phyloP scores from a whole-genome alignment of 2,329 filamentous ascomycete genomes.

The Alternaria arborescens region DNA sequence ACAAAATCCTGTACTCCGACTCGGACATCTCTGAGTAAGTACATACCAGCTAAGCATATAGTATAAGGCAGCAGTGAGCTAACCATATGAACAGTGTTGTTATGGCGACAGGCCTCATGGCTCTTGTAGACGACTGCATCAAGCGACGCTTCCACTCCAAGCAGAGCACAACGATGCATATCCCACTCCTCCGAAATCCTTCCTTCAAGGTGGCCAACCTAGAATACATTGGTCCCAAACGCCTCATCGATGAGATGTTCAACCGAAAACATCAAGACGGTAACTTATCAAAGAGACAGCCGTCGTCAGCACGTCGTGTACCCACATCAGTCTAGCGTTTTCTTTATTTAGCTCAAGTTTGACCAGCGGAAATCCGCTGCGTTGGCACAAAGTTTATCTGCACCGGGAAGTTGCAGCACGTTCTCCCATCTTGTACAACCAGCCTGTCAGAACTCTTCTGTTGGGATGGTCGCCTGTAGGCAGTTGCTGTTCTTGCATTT shows the following conservation, averaged over 20 bases:
- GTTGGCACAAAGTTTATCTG: constrained; percentile 18
- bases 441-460: constrained; percentile 34
- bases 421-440: constrained; percentile 36
- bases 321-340: constrained; percentile 21
- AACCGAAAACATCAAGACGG: constrained; percentile 53
- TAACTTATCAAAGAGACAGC: constrained; percentile 34
- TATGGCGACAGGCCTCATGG: constrained; percentile 86
- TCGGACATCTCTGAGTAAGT: constrained; percentile 90
- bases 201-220: constrained; percentile 63
- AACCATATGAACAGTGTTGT: constrained; percentile 71
- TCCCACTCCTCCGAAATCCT: constrained; percentile 60
- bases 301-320: constrained; percentile 37
- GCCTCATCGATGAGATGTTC: constrained; percentile 71
- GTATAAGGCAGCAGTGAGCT: constrained; percentile 20
- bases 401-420: constrained; percentile 28
- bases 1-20: constrained; percentile 70
- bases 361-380: constrained; percentile 23
- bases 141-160: constrained; percentile 75
- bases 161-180: constrained; percentile 60
- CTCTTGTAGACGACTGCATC: constrained; percentile 91
- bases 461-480: constrained; percentile 27
- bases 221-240: constrained; percentile 69
- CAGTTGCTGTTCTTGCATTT: constrained; percentile 18
- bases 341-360: constrained; percentile 21
- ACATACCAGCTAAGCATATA: neutral